phyloP scores from a whole-genome alignment of 352 stramenopile species.

The Phytophthora vignae region DNA sequence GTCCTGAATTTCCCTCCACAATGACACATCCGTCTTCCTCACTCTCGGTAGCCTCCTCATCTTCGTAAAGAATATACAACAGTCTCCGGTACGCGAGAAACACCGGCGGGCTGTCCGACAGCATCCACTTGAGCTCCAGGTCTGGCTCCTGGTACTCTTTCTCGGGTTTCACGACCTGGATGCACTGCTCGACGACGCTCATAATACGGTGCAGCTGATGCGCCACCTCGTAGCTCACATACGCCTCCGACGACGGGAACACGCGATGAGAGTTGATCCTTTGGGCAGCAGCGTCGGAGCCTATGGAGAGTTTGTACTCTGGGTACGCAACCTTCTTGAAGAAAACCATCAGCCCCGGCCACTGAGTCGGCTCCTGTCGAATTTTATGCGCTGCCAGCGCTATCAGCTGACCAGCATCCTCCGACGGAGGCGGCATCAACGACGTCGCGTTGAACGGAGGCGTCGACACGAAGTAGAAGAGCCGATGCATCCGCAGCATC shows the following conservation, averaged over 20 bases:
- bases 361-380: constrained; percentile 58
- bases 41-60: constrained; percentile 33
- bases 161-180: constrained; percentile 46
- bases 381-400: constrained; percentile 39
- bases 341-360: constrained; percentile 76
- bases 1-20: not conserved
- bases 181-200: constrained; percentile 51
- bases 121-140: constrained; percentile 57
- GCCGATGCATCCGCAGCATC: constrained; percentile 73
- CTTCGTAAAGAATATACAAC: constrained; percentile 22
- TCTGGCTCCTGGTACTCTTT: constrained; percentile 50
- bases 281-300: constrained; percentile 11
- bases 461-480: constrained; percentile 77
- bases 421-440: constrained; percentile 21
- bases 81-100: constrained; percentile 67
- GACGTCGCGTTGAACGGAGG: constrained; percentile 40
- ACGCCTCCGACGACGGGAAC: constrained; percentile 62
- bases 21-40: constrained; percentile 13
- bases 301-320: constrained; percentile 46
- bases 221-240: constrained; percentile 76
- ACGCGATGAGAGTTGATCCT: constrained; percentile 36
- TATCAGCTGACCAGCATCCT: constrained; percentile 34
- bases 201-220: constrained; percentile 62
- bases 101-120: constrained; percentile 40
- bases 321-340: constrained; percentile 80